Evolutionary conservation across 2,329 filamentous ascomycete genomes (phyloP).

Genomic region (Alternaria postmessia): DNA sequence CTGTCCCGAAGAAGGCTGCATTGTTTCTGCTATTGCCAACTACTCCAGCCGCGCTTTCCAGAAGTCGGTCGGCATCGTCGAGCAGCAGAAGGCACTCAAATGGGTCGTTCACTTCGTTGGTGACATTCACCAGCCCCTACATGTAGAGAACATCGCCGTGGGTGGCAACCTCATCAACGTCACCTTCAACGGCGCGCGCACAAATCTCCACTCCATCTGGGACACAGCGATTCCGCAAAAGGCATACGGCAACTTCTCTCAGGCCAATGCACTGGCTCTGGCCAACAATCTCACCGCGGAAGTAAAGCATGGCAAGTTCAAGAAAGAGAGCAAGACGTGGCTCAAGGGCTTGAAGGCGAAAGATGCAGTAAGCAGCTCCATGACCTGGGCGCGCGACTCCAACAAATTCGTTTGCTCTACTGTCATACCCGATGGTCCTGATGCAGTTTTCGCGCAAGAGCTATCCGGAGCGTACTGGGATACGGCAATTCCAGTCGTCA

Average conservation of each 20-base stretch:
- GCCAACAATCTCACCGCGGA: conserved; percentile 47
- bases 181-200: conserved; percentile 51
- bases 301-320: conserved; percentile 53
- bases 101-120: conserved; percentile 67
- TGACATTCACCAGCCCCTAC: conserved; percentile 78
- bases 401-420: conserved; percentile 55
- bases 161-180: conserved; percentile 57
- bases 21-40: conserved; percentile 63
- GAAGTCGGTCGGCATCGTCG: conserved; percentile 35
- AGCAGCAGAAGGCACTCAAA: conserved; percentile 56
- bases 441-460: conserved; percentile 49
- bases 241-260: conserved; percentile 49
- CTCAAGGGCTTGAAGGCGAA: conserved; percentile 47
- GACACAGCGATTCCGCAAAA: conserved; percentile 57
- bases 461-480: conserved; percentile 50
- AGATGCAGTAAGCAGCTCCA: conserved; percentile 47
- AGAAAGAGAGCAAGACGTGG: conserved; percentile 45
- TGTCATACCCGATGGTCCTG: conserved; percentile 52
- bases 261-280: conserved; percentile 52
- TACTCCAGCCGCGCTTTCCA: conserved; percentile 52
- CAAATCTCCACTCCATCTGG: conserved; percentile 57
- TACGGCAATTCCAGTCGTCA: conserved; percentile 49
- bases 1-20: conserved; percentile 60
- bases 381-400: conserved; percentile 55
- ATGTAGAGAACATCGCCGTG: conserved; percentile 58